Conservation (phyloP, 202 grass and related monocot species). For the Setaria viridis region DNA sequence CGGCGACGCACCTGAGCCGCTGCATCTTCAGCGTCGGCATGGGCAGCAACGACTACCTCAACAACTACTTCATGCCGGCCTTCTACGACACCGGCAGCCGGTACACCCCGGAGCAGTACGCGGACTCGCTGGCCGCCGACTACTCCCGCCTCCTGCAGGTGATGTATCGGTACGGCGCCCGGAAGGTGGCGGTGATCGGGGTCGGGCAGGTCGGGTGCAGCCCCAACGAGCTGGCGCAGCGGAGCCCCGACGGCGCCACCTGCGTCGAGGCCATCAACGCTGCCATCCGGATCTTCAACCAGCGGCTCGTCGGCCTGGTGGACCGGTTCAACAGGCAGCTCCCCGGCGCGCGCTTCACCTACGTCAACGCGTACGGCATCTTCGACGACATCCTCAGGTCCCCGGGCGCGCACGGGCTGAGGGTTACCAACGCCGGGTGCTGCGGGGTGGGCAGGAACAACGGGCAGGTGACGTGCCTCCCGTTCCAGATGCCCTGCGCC, state of each 20-base stretch:
- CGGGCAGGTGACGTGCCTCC: conserved; percentile 92
- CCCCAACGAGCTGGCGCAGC: conserved; percentile 86
- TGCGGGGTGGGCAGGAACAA: conserved; percentile 96
- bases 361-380: conserved; percentile 77
- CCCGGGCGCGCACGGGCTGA: conserved; percentile 54
- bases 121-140: conserved; percentile 55
- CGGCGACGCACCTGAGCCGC: conserved; percentile 63
- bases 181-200: conserved; percentile 81
- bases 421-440: conserved; percentile 70
- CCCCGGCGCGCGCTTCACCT: conserved; percentile 79
- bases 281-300: conserved; percentile 76
- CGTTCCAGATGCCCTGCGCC: conserved; percentile 73
- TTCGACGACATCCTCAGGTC: conserved; percentile 67
- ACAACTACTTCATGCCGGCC: conserved; percentile 98
- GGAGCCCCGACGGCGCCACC: conserved; percentile 65
- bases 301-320: conserved; percentile 53
- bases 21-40: conserved; percentile 87
- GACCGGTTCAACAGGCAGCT: conserved; percentile 65
- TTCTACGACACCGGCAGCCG: conserved; percentile 66
- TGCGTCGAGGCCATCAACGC: conserved; percentile 68
- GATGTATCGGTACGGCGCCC: conserved; percentile 69
- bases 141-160: conserved; percentile 62
- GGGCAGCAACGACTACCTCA: conserved; percentile 98
- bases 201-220: conserved; percentile 90
- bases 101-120: conserved; percentile 72